phyloP scores from a whole-genome alignment of 257 asterid genomes.

The Solanum gandarillasii region DNA sequence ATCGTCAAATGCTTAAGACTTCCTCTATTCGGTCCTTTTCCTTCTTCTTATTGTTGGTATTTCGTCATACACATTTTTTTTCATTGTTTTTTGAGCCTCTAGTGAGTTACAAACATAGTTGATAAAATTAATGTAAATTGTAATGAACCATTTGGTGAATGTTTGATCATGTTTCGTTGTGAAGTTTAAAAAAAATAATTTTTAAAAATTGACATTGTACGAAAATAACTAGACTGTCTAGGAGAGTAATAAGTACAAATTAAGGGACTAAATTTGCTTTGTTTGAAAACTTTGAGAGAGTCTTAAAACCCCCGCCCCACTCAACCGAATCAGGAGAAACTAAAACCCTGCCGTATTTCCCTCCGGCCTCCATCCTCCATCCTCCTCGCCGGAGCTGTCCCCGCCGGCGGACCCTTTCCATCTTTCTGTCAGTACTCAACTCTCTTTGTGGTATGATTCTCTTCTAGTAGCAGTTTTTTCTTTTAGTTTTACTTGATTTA shows the following conservation, averaged over 20 bases:
- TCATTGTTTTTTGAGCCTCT: not conserved
- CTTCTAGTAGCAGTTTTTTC: not conserved
- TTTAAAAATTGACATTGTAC: too few species aligned
- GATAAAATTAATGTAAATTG: too few species aligned
- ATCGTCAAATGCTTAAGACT: not conserved
- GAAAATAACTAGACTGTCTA: not conserved
- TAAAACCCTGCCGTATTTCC: not conserved
- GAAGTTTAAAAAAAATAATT: too few species aligned
- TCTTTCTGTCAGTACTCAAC: not conserved
- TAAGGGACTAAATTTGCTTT: not conserved
- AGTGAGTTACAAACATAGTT: not conserved
- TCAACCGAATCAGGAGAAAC: not conserved
- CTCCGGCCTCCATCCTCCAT: not conserved
- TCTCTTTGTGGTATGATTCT: not conserved
- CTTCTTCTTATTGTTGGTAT: not conserved
- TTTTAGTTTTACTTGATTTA: not conserved
- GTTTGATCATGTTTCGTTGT: not conserved
- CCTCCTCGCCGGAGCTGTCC: not conserved
- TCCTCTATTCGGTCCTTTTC: too few species aligned
- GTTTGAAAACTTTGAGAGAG: not conserved
- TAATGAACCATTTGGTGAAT: not conserved
- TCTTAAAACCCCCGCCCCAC: not conserved
- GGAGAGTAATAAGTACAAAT: not conserved
- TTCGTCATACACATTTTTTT: too few species aligned
- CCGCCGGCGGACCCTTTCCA: not conserved